Conservation (phyloP, 2,329 filamentous ascomycete species). For the Aureobasidium pullulans region DNA sequence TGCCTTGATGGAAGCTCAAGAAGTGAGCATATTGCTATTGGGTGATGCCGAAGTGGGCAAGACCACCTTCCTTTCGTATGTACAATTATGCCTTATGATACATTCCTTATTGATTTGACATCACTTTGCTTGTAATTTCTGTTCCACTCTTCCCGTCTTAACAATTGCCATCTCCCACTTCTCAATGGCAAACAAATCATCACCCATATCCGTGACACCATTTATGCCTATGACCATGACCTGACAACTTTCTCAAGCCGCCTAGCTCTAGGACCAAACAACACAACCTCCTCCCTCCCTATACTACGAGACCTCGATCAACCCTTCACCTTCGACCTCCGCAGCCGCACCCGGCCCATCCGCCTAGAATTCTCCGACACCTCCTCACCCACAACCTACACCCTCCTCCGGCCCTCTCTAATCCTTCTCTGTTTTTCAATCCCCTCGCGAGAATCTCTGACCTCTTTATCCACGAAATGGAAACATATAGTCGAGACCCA, state of each 20-base stretch:
- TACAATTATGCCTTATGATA: slow-evolving; percentile 20
- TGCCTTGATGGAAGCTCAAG: slow-evolving; percentile 22
- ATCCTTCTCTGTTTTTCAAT: slow-evolving; percentile 55
- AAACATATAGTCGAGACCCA: slow-evolving; percentile 39
- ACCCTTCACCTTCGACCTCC: slow-evolving; percentile 53
- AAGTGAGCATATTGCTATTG: slow-evolving; percentile 47
- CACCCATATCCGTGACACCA: neutral
- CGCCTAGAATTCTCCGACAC: slow-evolving; percentile 52
- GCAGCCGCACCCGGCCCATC: slow-evolving; percentile 48
- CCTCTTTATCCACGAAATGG: slow-evolving; percentile 40
- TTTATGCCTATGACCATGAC: neutral
- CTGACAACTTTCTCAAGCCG: slow-evolving; percentile 17
- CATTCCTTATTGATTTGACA: neutral
- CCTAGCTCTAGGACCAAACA: slow-evolving; percentile 21
- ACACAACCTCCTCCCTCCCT: slow-evolving; percentile 26
- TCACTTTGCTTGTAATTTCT: neutral
- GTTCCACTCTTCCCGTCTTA: no score
- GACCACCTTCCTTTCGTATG: slow-evolving; percentile 56
- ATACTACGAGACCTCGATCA: slow-evolving; percentile 48
- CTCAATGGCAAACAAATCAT: neutral
- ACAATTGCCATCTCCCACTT: neutral
- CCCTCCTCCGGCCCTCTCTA: slow-evolving; percentile 46
- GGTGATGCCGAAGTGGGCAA: slow-evolving; percentile 55
- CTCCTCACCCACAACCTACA: slow-evolving; percentile 49
- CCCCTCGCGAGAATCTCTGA: slow-evolving; percentile 43